A percentile compares a stretch with the other conserved stretches of the same genome.
These are phyloP conservation scores for Daldinia eschscholtzii DNA, from an alignment of 2,329 filamentous ascomycete species.

Conservation along the genomic window DNA sequence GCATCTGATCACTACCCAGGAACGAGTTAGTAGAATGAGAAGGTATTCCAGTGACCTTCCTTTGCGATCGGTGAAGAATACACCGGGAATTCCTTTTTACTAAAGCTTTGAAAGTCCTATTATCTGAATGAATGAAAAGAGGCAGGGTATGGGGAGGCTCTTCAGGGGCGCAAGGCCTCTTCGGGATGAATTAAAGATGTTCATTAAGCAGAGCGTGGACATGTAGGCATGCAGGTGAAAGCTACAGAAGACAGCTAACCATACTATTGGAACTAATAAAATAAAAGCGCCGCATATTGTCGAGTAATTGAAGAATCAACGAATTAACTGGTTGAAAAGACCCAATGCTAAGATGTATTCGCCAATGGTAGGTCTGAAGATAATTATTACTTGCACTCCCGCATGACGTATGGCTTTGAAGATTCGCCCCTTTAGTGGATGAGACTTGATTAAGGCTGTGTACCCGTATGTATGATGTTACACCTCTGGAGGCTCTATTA, in stretches of 20 bases:
- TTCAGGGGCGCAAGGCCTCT: not conserved
- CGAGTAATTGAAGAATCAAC: not conserved
- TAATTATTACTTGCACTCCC: not conserved
- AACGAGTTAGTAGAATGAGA: not conserved
- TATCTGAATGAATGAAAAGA: not conserved
- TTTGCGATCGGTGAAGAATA: not conserved
- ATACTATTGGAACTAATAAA: not conserved
- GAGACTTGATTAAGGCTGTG: not conserved
- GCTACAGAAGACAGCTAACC: not conserved
- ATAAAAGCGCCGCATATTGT: not conserved
- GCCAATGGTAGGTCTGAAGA: too few species aligned
- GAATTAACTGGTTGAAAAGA: not conserved
- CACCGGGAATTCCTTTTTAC: not conserved
- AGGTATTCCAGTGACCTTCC: not conserved
- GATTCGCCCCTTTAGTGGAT: not conserved
- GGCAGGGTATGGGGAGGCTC: not conserved
- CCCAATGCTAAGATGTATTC: not conserved
- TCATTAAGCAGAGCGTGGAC: not conserved
- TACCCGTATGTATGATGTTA: not conserved
- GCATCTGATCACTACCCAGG: conserved; percentile 2
- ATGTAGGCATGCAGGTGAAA: not conserved
- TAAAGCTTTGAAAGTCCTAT: too few species aligned
- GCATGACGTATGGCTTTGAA: not conserved
- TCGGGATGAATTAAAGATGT: not conserved
- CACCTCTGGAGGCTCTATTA: not conserved